These are phyloP conservation scores for Aspergillus versicolor DNA, from an alignment of 2,329 filamentous ascomycete genomes.

Conservation along the genomic window DNA sequence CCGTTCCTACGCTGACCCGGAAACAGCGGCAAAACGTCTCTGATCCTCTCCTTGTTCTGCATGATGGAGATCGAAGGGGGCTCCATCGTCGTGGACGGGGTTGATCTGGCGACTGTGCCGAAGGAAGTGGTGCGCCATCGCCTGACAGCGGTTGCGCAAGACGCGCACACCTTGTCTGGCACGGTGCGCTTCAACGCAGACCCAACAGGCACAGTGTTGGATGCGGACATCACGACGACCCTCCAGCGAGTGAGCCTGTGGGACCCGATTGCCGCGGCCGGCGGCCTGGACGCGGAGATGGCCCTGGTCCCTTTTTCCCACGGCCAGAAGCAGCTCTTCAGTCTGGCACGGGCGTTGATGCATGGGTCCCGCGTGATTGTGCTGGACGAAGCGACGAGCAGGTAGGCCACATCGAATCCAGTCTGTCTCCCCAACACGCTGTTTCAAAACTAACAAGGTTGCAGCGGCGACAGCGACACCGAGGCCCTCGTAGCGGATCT, in stretches of 20 bases:
- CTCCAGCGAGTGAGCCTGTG: background rate
- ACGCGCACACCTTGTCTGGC: background rate
- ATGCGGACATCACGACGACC: background rate
- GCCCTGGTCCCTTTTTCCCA: background rate
- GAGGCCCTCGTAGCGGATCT: too few species aligned
- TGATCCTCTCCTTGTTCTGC: conserved; percentile 1
- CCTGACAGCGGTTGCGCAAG: background rate
- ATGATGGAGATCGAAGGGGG: background rate
- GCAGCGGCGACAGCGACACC: too few species aligned
- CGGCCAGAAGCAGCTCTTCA: too few species aligned
- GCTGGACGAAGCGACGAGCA: too few species aligned
- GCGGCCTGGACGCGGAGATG: background rate
- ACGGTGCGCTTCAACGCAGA: background rate
- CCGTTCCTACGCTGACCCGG: background rate
- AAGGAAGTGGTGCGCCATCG: background rate
- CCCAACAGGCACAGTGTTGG: background rate
- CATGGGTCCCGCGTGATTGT: too few species aligned
- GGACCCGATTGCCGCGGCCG: background rate
- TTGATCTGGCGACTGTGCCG: conserved; percentile 1
- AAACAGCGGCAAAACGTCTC: conserved; percentile 4
- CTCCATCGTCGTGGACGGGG: conserved; percentile 1
- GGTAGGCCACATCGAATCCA: too few species aligned
- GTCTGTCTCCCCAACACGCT: too few species aligned
- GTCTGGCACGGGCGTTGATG: too few species aligned
- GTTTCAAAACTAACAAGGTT: too few species aligned